Conservation (phyloP, 345 rosid genomes). For the Citrus cavaleriei region DNA sequence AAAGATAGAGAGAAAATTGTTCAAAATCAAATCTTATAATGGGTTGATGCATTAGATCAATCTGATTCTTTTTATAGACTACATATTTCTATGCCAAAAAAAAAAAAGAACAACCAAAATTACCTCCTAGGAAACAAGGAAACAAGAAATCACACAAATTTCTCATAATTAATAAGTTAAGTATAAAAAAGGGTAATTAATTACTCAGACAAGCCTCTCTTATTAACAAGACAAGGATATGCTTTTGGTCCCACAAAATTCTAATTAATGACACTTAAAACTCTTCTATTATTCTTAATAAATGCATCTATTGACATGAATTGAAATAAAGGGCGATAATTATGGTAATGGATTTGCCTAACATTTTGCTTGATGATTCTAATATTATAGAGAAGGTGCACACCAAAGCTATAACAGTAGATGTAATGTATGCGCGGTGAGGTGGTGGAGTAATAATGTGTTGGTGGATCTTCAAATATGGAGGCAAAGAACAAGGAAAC, state of each 20-base stretch:
- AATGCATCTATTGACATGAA: too few species aligned
- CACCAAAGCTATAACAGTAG: too few species aligned
- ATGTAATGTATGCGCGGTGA: too few species aligned
- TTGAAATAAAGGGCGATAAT: too few species aligned
- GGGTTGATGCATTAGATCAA: constrained; percentile 39
- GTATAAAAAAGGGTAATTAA: neutral
- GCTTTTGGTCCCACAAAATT: constrained; percentile 40
- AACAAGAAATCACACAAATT: neutral
- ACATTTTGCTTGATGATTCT: too few species aligned
- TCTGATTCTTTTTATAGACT: constrained; percentile 26
- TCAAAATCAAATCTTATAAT: constrained; percentile 49
- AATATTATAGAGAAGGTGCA: too few species aligned
- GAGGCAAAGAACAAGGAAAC: too few species aligned
- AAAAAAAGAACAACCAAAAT: neutral
- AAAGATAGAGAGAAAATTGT: neutral
- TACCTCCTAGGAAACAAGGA: neutral
- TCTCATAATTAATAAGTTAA: neutral
- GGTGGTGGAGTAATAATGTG: too few species aligned
- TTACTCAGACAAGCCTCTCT: constrained; percentile 49
- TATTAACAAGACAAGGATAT: constrained; percentile 54
- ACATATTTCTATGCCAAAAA: constrained; percentile 26
- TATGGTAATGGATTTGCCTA: too few species aligned
- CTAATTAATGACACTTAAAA: constrained; percentile 57
- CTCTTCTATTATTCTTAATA: constrained; percentile 50
- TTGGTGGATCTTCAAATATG: too few species aligned